Base-by-base conservation (phyloP, 768 basidiomycete species). In the Kwoniella heveanensis region DNA sequence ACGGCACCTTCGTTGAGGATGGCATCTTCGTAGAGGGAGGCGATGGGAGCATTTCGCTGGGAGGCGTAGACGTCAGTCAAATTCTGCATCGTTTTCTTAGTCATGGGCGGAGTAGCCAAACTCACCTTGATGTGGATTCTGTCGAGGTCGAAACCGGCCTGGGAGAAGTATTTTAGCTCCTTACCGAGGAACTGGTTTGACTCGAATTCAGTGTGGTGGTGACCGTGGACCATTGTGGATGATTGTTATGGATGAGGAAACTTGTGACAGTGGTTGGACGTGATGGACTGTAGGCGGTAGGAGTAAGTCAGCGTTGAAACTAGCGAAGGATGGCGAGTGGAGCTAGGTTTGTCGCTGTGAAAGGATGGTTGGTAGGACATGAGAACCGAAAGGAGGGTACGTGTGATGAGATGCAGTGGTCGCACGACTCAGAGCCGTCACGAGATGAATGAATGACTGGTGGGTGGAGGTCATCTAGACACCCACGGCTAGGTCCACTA, bases 61-160 rank as follows among this genome's bases (percentile, higher is more conserved):
- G 32, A 36, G 17, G 26, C 5, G 25, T 36, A 19, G 10, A 19
- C n/a, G n/a, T n/a, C n/a, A n/a, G n/a, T n/a, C n/a, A n/a, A n/a
- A n/a, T n/a, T n/a, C n/a, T n/a, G n/a, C n/a, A n/a, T n/a, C n/a
- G n/a, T n/a, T n/a, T n/a, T n/a, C n/a, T n/a, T n/a, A n/a, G n/a
- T 17, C 21, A 13, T 52, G 19, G 19, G 26, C 27, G 17, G 27
- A n/a, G n/a, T n/a, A n/a, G 54, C 54, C 39, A 2, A n/a, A 67
- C 78, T 70, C 60, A 80, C 79, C 72, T 80, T 94, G 82, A 99
- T 85, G 80, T 92, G 90, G 82, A 98, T 92, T 72, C 90, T 87
- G 77, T 94, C 90, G 90, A 98, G 96, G 83, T 99, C 95, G 83
- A 99, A 98, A 66, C 96, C 96, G 62, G 96, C 95, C 81, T 96